Base-by-base conservation (phyloP, 352 stramenopile genomes). In the Pythium dissotocum region DNA sequence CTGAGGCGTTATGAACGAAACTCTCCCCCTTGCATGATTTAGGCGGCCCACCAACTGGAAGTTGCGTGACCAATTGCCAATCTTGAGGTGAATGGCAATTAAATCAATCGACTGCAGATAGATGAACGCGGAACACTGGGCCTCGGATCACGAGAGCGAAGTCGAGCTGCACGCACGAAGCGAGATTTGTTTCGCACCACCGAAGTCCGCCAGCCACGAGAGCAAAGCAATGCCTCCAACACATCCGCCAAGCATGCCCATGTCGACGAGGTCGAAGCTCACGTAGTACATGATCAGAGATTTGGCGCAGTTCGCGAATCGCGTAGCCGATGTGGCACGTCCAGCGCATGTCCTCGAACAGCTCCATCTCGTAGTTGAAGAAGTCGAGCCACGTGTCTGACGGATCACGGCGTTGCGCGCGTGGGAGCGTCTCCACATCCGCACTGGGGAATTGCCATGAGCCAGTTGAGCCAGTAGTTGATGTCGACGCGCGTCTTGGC, bases 261-360 rank as follows among this genome's bases (percentile, higher is more conserved):
- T 24, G 21, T 24, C 21, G n/a, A 40, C 72, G 51, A 94, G 63
- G 9, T 85, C 79, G 54, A 96, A 94, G 46, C 78, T 80, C 4
- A 90, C 72, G 62, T 93, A 95, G 67, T 93, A 96, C 79, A 93
- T 91, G 26, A 84, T 84, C 42, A 96, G 60, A 8, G 88, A 82
- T 24, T 24, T 95, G 85, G 56, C 85, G 87, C 52, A 91, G 59
- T 36, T 94, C 87, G 35, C 88, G 88, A 21, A 96, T 55, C 10
- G 80, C 77, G 65, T 96, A 96, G 12, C 69, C 81, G 9, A 93
- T 53, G 13, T 87, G 83, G 26, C 73, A 82, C 40, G 80, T 89
- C 63, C 81, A 89, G 24, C 72, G 75, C 76, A 95, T 82, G 13
- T 76, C 67, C 32, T 77, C 77, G 69, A 91, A 85, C 28, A 94